Conservation (phyloP, 768 basidiomycete species). For the Brasilioporus rufonigricans region DNA sequence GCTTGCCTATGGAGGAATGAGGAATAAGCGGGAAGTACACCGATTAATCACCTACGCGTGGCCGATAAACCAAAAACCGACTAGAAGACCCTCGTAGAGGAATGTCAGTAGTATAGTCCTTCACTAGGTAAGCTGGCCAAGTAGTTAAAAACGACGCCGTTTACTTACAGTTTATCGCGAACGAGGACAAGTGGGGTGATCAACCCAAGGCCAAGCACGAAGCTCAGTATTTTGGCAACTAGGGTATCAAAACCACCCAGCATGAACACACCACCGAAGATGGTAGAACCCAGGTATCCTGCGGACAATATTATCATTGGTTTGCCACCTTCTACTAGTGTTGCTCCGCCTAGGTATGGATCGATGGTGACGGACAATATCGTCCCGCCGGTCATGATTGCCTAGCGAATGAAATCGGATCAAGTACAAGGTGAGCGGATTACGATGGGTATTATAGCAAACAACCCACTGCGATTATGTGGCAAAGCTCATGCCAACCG, state of each 20-base stretch:
- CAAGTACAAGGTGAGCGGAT: constrained; percentile 5
- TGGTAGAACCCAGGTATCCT: constrained; percentile 80
- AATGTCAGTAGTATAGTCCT: constrained; percentile 86
- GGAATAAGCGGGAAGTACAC: constrained; percentile 3
- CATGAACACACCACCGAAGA: constrained; percentile 81
- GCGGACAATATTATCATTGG: constrained; percentile 70
- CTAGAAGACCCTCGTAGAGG: constrained; percentile 78
- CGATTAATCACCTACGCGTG: constrained; percentile 62
- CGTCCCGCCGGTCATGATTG: constrained; percentile 74
- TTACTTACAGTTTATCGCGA: constrained; percentile 81
- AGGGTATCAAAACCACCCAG: constrained; percentile 86
- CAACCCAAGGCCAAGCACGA: constrained; percentile 83
- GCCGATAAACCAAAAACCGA: constrained; percentile 95
- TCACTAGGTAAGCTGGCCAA: constrained; percentile 15
- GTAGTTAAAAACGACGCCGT: background rate
- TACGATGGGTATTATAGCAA: constrained; percentile 1
- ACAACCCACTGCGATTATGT: constrained; percentile 66
- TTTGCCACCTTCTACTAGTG: constrained; percentile 71
- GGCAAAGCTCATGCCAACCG: constrained; percentile 87
- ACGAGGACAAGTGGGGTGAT: constrained; percentile 84
- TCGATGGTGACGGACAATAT: constrained; percentile 82
- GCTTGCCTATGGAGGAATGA: constrained; percentile 52
- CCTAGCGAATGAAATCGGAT: constrained; percentile 39
- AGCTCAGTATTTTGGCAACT: constrained; percentile 89
- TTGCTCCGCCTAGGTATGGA: constrained; percentile 66